Conservation (phyloP, 2,329 filamentous ascomycete genomes). For the Ascocoryne sarcoides region DNA sequence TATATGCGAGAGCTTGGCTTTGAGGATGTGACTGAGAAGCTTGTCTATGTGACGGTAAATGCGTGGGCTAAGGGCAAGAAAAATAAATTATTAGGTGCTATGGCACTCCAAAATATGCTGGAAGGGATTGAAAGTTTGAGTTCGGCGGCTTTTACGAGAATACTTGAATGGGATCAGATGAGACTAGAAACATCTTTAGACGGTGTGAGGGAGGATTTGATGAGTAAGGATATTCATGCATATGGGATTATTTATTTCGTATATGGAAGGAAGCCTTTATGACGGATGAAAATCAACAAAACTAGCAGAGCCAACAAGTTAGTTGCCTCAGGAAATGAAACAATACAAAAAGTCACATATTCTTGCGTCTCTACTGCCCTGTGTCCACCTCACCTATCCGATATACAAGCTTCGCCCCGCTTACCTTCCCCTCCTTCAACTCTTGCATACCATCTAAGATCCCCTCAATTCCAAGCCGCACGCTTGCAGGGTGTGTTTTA, state of each 20-base stretch:
- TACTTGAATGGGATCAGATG: constrained; percentile 11
- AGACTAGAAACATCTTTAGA: not conserved
- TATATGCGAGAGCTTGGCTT: constrained; percentile 14
- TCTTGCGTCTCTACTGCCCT: no score
- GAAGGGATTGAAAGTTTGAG: constrained; percentile 21
- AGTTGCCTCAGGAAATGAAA: no score
- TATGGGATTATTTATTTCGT: not conserved
- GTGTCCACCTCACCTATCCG: constrained; percentile 4
- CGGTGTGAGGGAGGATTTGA: not conserved
- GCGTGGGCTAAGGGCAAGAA: constrained; percentile 37
- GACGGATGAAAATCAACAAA: no score
- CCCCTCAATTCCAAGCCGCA: constrained; percentile 9
- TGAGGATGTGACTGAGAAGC: constrained; percentile 23
- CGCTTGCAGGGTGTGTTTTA: constrained; percentile 23
- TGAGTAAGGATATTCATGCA: not conserved
- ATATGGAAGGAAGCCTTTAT: not conserved
- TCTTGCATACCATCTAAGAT: constrained; percentile 8
- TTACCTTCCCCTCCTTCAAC: constrained; percentile 22
- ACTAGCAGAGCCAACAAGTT: no score
- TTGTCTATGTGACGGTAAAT: constrained; percentile 40
- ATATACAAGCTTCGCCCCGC: constrained; percentile 35
- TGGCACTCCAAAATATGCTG: constrained; percentile 11
- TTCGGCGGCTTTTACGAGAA: constrained; percentile 14
- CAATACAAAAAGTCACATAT: no score
- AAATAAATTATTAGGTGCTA: constrained; percentile 8